Base-by-base conservation (phyloP, 1,284 basidiomycete genomes). In the Cutaneotrichosporon sp. region DNA sequence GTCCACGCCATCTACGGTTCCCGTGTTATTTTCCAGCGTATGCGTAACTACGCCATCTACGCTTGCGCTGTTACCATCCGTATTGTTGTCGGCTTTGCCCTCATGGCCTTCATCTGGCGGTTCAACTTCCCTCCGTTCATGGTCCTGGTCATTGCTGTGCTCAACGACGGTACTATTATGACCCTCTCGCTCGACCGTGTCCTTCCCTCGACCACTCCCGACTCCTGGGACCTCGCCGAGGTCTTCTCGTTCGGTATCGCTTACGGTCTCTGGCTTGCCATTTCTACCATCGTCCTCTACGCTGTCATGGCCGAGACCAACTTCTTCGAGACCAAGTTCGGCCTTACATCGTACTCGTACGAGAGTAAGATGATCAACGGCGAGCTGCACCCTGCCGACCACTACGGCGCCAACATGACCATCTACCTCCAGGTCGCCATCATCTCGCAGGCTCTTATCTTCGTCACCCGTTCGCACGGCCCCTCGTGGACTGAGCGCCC, bases 111-210 rank as follows among this genome's bases (percentile, higher is more conserved):
- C 74, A 87, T 86, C 55, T 97, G 92, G 86, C 85, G 87, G 80
- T 91, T 92, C 76, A 88, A 94, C 77, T 97, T 97, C 89, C 93
- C 93, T 67, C 91, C 93, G 16, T 97, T 97, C 85, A 97, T 97
- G 93, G 85, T 97, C 61, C 87, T 97, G 75, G 89, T 97, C 77
- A 94, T 97, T 64, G 92, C 93, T 57, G 82, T 97, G 49, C 80
- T 97, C 65, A 97, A 97, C 78, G 93, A 97, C 74, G 93, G 93
- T 76, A 96, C 93, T 64, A 94, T 97, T 82, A 97, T 97, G 92
- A 97, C 93, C 11, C 82, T 97, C 61, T 96, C 91, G 26, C 87
- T 97, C 57, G 93, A 97, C 77, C 90, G 93, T 76, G 93, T 97
- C 60, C 78, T 97, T 68, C 93, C 93, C 44, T 92, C 89, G 46